phyloP scores from a whole-genome alignment of 1,284 basidiomycete genomes.

The Pseudozyma flocculosa region DNA sequence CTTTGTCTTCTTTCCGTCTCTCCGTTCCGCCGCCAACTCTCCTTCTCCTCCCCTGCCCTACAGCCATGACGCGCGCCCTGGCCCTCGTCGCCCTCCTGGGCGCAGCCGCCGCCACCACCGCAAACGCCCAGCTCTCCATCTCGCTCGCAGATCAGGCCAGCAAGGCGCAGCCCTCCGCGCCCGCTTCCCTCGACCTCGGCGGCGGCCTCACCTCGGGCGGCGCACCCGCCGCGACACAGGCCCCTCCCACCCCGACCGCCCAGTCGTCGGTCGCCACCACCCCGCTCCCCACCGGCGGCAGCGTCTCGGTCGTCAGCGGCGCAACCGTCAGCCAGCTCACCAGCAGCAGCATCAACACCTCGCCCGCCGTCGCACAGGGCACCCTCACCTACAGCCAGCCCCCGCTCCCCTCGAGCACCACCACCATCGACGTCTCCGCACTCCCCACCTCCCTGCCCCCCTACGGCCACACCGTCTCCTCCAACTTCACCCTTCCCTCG shows the following conservation, averaged over 20 bases:
- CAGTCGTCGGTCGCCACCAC: not conserved
- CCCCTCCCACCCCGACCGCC: no score
- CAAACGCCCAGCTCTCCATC: conserved; percentile 8
- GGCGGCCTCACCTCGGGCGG: conserved; percentile 2
- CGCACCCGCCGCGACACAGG: no score
- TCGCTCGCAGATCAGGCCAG: conserved; percentile 1
- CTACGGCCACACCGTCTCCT: conserved; percentile 21
- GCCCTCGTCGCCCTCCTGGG: conserved; percentile 17
- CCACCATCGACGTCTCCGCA: conserved; percentile 19
- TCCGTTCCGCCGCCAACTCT: no score
- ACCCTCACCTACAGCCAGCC: conserved; percentile 25
- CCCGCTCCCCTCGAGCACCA: conserved; percentile 13
- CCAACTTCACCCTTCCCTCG: conserved; percentile 41
- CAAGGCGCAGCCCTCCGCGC: no score
- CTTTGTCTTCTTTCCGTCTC: no score
- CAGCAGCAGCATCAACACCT: conserved; percentile 9
- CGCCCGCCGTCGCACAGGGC: conserved; percentile 26
- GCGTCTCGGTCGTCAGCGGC: not conserved
- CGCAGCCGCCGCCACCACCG: conserved; percentile 10
- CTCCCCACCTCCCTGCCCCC: conserved; percentile 20
- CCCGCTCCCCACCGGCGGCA: not conserved
- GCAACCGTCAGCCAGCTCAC: not conserved
- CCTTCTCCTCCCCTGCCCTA: conserved; percentile 1
- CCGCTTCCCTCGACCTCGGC: conserved; percentile 11
- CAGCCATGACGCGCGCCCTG: conserved; percentile 15